Evolutionary conservation across 2,329 filamentous ascomycete genomes (phyloP).

Genomic region (Neonectria coccinea): DNA sequence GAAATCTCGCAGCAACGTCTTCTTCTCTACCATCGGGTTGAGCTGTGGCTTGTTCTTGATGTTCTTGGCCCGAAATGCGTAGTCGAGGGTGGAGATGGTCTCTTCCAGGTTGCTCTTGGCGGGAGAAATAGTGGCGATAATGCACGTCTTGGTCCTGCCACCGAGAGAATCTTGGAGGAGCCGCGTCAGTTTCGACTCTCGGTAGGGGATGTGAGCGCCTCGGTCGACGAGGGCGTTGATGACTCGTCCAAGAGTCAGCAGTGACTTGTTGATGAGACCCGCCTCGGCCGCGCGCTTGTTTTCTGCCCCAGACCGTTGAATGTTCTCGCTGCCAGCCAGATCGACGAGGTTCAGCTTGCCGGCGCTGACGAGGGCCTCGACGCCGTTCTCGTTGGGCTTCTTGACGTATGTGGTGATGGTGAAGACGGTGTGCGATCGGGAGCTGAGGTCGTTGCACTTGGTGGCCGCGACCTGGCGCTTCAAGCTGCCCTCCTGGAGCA

Average conservation of each 20-base stretch:
- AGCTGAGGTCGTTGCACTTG: slow-evolving; percentile 99
- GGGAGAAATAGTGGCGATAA: slow-evolving; percentile 95
- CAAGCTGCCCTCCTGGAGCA: slow-evolving; percentile 89
- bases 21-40: slow-evolving; percentile 92
- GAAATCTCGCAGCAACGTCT: slow-evolving; percentile 90
- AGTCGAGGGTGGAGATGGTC: slow-evolving; percentile 97
- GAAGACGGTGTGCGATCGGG: slow-evolving; percentile 96
- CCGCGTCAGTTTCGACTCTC: slow-evolving; percentile 96
- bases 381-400: slow-evolving; percentile 81
- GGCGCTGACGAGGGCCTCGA: slow-evolving; percentile 88
- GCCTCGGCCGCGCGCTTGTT: slow-evolving; percentile 98
- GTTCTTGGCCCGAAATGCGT: slow-evolving; percentile 97
- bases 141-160: slow-evolving; percentile 96
- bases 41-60: slow-evolving; percentile 98
- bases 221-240: slow-evolving; percentile 97
- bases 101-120: slow-evolving; percentile 96
- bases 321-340: slow-evolving; percentile 96
- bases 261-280: slow-evolving; percentile 96
- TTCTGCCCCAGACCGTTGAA: slow-evolving; percentile 94
- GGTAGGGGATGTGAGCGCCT: slow-evolving; percentile 86
- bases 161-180: slow-evolving; percentile 96
- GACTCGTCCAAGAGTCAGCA: slow-evolving; percentile 93
- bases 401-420: slow-evolving; percentile 95
- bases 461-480: slow-evolving; percentile 98
- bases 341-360: slow-evolving; percentile 98